Evolutionary conservation across 176 grass and related monocot species (phyloP).

Genomic region (Eleusine coracana): DNA sequence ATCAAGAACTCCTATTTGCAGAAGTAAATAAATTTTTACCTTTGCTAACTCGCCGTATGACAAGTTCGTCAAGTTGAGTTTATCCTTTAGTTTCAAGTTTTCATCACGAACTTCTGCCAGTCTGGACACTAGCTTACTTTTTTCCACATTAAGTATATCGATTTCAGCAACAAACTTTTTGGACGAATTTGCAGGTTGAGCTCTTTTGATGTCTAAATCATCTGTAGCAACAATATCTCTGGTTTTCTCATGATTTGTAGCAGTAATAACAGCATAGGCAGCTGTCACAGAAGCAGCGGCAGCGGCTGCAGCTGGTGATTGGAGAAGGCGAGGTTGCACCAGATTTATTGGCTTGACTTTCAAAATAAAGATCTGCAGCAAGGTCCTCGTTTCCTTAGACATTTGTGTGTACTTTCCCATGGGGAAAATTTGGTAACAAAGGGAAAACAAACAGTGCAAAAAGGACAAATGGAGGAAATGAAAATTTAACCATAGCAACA

Average conservation of each 20-base stretch:
- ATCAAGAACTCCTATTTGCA: constrained; percentile 15
- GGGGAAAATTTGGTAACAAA: not conserved
- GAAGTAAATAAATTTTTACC: constrained; percentile 58
- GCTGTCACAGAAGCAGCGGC: constrained; percentile 85
- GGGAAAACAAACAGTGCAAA: not conserved
- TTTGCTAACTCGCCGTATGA: constrained; percentile 71
- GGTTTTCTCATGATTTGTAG: constrained; percentile 60
- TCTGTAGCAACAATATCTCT: constrained; percentile 48
- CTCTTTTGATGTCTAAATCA: constrained; percentile 65
- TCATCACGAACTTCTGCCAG: constrained; percentile 64
- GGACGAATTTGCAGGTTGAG: constrained; percentile 53
- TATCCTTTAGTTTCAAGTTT: constrained; percentile 72
- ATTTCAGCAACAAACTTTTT: constrained; percentile 59
- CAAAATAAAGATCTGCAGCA: constrained; percentile 78
- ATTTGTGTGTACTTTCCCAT: not conserved
- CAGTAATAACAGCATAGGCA: constrained; percentile 80
- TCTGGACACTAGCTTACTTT: constrained; percentile 60
- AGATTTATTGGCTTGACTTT: constrained; percentile 73
- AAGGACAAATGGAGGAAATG: not conserved
- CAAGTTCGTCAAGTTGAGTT: constrained; percentile 61
- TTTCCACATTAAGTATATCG: constrained; percentile 59
- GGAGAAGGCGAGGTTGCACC: constrained; percentile 68
- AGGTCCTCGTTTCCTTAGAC: constrained; percentile 15
- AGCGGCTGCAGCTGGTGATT: constrained; percentile 76
- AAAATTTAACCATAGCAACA: not conserved